Conservation (phyloP, 1,284 basidiomycete genomes). For the Cyathus olla region DNA sequence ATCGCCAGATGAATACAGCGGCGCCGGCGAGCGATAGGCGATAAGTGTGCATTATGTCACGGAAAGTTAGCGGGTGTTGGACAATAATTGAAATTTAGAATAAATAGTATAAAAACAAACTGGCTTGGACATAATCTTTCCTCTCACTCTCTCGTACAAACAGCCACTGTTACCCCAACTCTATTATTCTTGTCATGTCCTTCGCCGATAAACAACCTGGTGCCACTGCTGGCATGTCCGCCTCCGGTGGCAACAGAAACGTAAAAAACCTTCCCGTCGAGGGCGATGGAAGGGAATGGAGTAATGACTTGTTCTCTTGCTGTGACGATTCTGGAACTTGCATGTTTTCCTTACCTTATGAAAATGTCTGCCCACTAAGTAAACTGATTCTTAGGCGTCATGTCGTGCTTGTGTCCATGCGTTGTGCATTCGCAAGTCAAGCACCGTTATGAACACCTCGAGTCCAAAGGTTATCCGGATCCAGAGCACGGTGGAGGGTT, state of each 20-base stretch:
- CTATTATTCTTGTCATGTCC: no score
- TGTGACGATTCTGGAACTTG: slow-evolving; percentile 49
- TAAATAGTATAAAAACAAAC: no score
- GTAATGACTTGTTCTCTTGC: slow-evolving; percentile 52
- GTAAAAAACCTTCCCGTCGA: slow-evolving; percentile 50
- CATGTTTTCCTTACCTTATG: slow-evolving; percentile 23
- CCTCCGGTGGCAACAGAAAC: slow-evolving; percentile 49
- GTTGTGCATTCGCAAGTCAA: slow-evolving; percentile 9
- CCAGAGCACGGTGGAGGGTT: slow-evolving; percentile 5
- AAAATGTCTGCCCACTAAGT: neutral
- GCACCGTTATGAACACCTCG: slow-evolving; percentile 10
- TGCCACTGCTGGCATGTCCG: slow-evolving; percentile 22
- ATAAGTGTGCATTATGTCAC: no score
- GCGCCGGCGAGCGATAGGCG: no score
- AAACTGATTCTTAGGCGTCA: neutral
- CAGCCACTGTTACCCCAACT: no score
- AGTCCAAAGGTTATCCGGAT: slow-evolving; percentile 6
- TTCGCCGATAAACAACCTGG: slow-evolving; percentile 16
- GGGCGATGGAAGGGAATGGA: slow-evolving; percentile 57
- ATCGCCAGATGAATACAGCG: no score
- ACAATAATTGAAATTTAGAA: no score
- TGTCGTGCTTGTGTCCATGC: slow-evolving; percentile 14
- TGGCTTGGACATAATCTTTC: no score
- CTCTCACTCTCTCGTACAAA: no score
- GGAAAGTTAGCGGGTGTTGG: no score